Conservation (phyloP, 1,284 basidiomycete species). For the Schizophyllum amplum region DNA sequence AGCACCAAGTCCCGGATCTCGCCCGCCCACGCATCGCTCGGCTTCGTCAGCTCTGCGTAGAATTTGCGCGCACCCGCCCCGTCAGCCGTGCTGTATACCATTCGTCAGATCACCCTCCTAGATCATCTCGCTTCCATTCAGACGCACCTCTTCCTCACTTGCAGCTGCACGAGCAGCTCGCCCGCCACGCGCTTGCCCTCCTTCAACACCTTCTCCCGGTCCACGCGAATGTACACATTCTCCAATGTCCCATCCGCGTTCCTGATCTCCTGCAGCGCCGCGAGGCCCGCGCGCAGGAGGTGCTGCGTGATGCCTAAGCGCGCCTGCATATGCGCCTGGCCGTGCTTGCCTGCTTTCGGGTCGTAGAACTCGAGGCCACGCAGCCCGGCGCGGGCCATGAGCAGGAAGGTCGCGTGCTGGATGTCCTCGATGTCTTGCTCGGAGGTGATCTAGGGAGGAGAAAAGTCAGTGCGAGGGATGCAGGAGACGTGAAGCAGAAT, state of each 20-base stretch:
- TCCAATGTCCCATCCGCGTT: slow-evolving; percentile 47
- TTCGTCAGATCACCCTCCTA: neutral
- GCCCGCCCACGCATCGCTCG: slow-evolving; percentile 60
- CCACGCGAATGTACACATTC: slow-evolving; percentile 66
- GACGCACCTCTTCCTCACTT: slow-evolving; percentile 57
- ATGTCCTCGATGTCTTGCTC: slow-evolving; percentile 67
- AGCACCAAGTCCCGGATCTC: slow-evolving; percentile 72
- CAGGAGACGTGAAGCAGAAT: neutral
- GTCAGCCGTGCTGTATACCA: slow-evolving; percentile 54
- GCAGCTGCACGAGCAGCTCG: slow-evolving; percentile 67
- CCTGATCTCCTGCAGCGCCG: slow-evolving; percentile 59
- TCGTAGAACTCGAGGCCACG: slow-evolving; percentile 79
- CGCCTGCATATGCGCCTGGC: slow-evolving; percentile 90
- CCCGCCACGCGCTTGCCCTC: slow-evolving; percentile 61
- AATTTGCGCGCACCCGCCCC: slow-evolving; percentile 65
- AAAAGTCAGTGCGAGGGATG: neutral
- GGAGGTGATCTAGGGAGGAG: slow-evolving; percentile 47
- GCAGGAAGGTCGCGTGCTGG: slow-evolving; percentile 72
- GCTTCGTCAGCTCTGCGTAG: slow-evolving; percentile 70
- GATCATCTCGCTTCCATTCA: neutral
- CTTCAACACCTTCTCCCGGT: slow-evolving; percentile 57
- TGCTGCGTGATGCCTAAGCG: slow-evolving; percentile 81
- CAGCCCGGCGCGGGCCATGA: slow-evolving; percentile 80
- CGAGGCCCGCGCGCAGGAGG: slow-evolving; percentile 65
- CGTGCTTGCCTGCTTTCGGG: slow-evolving; percentile 71